These are phyloP conservation scores for Paratinospora sagittata DNA, from an alignment of 164 flowering plant genomes.

Conservation along the genomic window DNA sequence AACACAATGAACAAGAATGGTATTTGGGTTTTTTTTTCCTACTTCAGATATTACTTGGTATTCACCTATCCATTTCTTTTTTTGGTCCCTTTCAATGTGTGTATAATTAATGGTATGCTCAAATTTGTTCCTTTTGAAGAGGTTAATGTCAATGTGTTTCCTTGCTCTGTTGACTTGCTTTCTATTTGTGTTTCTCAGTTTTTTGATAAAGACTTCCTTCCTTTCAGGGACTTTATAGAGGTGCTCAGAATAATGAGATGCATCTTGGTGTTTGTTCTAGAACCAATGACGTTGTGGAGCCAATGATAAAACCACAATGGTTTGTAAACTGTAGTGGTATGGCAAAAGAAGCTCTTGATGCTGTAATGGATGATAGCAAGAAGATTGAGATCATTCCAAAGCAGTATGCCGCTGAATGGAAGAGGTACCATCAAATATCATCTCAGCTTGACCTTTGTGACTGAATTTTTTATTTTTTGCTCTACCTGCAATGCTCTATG, in stretches of 20 bases:
- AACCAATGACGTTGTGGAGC: constrained; percentile 88
- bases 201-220: constrained; percentile 6
- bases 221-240: constrained; percentile 72
- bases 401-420: constrained; percentile 90
- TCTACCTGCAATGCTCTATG: background rate
- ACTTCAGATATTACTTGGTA: background rate
- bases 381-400: constrained; percentile 80
- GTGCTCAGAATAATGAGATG: constrained; percentile 80
- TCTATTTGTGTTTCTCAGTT: background rate
- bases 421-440: constrained; percentile 41
- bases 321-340: constrained; percentile 66
- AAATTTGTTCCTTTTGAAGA: background rate
- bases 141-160: background rate
- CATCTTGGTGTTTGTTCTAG: constrained; percentile 92
- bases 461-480: background rate
- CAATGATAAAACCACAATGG: constrained; percentile 96
- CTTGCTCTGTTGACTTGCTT: background rate
- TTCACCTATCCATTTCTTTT: too few species aligned
- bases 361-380: constrained; percentile 50
- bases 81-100: background rate
- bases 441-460: background rate
- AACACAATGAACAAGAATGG: background rate
- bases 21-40: background rate
- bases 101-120: background rate
- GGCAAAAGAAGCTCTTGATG: constrained; percentile 84